phyloP scores from a whole-genome alignment of 768 basidiomycete species.

The Clavaria fumosa region DNA sequence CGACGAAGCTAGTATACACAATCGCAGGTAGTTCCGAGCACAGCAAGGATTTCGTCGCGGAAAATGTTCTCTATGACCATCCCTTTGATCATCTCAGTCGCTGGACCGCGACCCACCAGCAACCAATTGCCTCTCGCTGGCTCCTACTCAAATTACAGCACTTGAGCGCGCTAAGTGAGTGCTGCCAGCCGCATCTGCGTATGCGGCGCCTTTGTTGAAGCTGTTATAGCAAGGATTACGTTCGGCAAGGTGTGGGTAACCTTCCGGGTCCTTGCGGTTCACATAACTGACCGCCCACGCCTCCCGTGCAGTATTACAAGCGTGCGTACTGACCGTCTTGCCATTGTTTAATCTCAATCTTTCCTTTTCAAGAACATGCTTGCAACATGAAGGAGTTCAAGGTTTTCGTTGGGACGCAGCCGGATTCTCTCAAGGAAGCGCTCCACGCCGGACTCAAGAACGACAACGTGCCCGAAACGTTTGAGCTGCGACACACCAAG shows the following conservation, averaged over 20 bases:
- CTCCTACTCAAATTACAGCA: conserved; percentile 48
- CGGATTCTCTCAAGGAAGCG: conserved; percentile 55
- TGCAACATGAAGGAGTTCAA: conserved; percentile 81
- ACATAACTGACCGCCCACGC: conserved; percentile 1
- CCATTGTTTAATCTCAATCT: conserved; percentile 2
- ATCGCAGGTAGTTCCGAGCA: conserved; percentile 53
- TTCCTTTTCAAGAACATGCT: conserved; percentile 43
- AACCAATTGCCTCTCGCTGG: conserved; percentile 48
- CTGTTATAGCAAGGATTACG: conserved; percentile 44
- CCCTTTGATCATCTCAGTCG: conserved; percentile 51
- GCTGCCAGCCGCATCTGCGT: neutral
- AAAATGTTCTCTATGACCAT: conserved; percentile 51
- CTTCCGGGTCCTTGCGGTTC: neutral
- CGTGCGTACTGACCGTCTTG: conserved; percentile 16
- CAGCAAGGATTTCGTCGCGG: conserved; percentile 51
- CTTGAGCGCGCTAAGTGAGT: conserved; percentile 47
- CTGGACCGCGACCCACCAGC: conserved; percentile 59
- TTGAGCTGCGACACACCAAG: conserved; percentile 42
- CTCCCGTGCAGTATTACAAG: conserved; percentile 27
- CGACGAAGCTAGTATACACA: conserved; percentile 27
- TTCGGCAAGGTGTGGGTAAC: conserved; percentile 56
- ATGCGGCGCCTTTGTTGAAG: neutral
- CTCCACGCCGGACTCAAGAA: conserved; percentile 52
- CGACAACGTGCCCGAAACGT: conserved; percentile 47
- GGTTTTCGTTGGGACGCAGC: conserved; percentile 45